Conservation (phyloP, 495 filamentous ascomycete species). For the Cercophora sp. region DNA sequence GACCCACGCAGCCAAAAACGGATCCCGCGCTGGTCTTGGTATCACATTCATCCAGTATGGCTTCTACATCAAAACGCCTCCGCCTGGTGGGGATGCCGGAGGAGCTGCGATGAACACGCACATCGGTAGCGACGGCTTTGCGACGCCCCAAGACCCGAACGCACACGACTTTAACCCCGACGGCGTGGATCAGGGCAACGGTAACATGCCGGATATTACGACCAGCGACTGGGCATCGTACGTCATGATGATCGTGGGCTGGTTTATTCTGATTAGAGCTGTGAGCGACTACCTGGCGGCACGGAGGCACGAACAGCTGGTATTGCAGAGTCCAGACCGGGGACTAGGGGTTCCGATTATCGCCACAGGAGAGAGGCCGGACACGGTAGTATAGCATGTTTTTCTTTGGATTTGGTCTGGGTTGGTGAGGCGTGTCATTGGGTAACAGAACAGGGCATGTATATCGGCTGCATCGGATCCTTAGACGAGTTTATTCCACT, state of each 20-base stretch:
- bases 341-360: constrained; percentile 84
- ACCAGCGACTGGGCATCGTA: constrained; percentile 90
- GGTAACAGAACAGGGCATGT: constrained; percentile 10
- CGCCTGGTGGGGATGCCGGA: constrained; percentile 20
- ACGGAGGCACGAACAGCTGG: constrained; percentile 83
- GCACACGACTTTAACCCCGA: constrained; percentile 82
- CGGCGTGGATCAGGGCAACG: constrained; percentile 43
- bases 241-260: constrained; percentile 91
- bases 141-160: constrained; percentile 78
- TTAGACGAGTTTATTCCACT: background rate
- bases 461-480: background rate
- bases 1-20: constrained; percentile 96
- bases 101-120: constrained; percentile 40
- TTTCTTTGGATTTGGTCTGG: too few species aligned
- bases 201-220: constrained; percentile 48
- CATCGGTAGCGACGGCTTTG: constrained; percentile 52
- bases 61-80: constrained; percentile 74
- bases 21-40: constrained; percentile 87
- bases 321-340: constrained; percentile 89
- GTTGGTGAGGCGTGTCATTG: too few species aligned
- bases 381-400: constrained; percentile 66
- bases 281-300: constrained; percentile 86
- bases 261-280: constrained; percentile 91
- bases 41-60: constrained; percentile 96
- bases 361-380: constrained; percentile 77